Evolutionary conservation across 148 eudicot species (phyloP), one percentile per base, ranked within the genome.

Genomic region (Fagopyrum homotropicum): DNA sequence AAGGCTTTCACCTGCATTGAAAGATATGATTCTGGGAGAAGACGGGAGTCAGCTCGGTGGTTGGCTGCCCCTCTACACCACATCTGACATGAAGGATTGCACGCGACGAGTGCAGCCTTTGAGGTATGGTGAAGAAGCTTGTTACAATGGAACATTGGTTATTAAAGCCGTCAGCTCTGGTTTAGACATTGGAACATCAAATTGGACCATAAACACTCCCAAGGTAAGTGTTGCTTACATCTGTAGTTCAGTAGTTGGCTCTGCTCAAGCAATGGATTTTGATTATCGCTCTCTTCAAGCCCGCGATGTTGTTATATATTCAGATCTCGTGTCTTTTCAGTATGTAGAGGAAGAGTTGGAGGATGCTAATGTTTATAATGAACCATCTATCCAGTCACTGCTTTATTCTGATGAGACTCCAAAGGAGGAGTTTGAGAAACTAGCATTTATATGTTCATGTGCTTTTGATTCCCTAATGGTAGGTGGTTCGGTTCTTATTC

Each of bases 111-210:
- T 94, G 61, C 85, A 86, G 69, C 40, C 91, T 77, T 83, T 94
- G 61, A 91, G 89, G 80, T 94, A 83, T 82, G 91, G 83, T 66
- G 96, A 94, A 85, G 96, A 94, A 85, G 76, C 82, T 69, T 61
- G 68, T 61, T 90, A 88, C 81, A 90, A 88, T 75, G 98, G 97
- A 55, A 81, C 79, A 60, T 80, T 94, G 78, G 78, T 83, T 26
- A 73, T 94, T 17, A 85, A 86, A 81, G 86, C 96, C 63, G 86
- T 90, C 79, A 90, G 93, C 84, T 89, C 97, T 80, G 97, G 98
- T 79, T 84, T 91, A 52, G 98, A 90, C 73, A 91, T 94, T 75
- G 98, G 98, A 72, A 22, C 97, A 45, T 88, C 88, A 73, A 94
- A 94, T 73, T 94, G 98, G 97, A 84, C 83, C 51, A 84, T 94